phyloP scores from a whole-genome alignment of 2,329 filamentous ascomycete species.

The Arachnomyces sp. region DNA sequence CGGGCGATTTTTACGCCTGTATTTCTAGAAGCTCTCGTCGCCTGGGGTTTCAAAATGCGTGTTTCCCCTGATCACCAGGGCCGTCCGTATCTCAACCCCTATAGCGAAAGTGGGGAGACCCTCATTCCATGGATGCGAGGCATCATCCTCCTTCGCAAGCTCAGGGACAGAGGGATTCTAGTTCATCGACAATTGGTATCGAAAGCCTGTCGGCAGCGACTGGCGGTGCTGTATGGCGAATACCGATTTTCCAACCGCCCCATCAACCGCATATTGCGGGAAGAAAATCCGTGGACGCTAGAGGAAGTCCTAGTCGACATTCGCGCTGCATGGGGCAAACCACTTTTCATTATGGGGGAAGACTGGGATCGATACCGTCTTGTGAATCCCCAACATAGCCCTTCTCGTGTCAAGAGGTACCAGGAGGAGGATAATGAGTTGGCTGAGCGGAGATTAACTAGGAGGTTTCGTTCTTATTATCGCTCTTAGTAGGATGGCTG shows the following conservation, averaged over 20 bases:
- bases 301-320: slow-evolving; percentile 27
- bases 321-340: slow-evolving; percentile 26
- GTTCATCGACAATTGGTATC: slow-evolving; percentile 24
- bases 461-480: too few relatives aligned
- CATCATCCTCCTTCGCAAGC: slow-evolving; percentile 30
- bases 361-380: slow-evolving; percentile 11
- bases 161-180: slow-evolving; percentile 29
- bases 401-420: too few relatives aligned
- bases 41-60: slow-evolving; percentile 41
- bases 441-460: too few relatives aligned
- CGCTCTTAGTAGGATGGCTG: too few relatives aligned
- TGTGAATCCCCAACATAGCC: slow-evolving; percentile 10
- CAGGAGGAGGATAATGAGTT: too few relatives aligned
- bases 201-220: slow-evolving; percentile 27
- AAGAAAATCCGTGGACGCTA: slow-evolving; percentile 27
- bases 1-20: slow-evolving; percentile 34
- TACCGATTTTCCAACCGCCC: slow-evolving; percentile 22
- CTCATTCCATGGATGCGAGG: slow-evolving; percentile 34
- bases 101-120: slow-evolving; percentile 14
- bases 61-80: slow-evolving; percentile 17
- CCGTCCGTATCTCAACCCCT: slow-evolving; percentile 13
- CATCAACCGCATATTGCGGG: slow-evolving; percentile 29
- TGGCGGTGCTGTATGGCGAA: slow-evolving; percentile 30
- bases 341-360: slow-evolving; percentile 22
- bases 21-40: slow-evolving; percentile 42